Percentiles rank a stretch among this genome's conserved stretches.
These are phyloP conservation scores for Tolypocladium tundrense DNA, from an alignment of 2,329 filamentous ascomycete genomes.

Conservation along the genomic window DNA sequence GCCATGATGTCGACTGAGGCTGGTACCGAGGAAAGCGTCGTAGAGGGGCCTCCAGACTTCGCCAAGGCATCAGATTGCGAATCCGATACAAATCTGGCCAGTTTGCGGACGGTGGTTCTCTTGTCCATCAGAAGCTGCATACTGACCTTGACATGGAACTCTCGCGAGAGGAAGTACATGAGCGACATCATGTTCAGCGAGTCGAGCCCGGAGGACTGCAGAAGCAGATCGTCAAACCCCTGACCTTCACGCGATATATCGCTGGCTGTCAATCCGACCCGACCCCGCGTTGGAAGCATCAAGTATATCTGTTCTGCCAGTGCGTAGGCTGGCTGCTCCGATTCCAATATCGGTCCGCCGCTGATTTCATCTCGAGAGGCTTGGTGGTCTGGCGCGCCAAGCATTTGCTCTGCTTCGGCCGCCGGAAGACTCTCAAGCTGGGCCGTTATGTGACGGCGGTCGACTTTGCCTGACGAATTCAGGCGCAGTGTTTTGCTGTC, in stretches of 20 bases:
- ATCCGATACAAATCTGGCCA: background rate
- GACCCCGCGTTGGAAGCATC: background rate
- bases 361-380: background rate
- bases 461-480: background rate
- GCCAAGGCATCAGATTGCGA: background rate
- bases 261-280: background rate
- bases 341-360: background rate
- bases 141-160: constrained; percentile 1
- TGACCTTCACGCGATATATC: background rate
- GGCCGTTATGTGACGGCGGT: background rate
- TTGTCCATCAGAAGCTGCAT: constrained; percentile 3
- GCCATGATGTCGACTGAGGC: constrained; percentile 1
- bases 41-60: background rate
- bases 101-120: background rate
- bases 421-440: background rate
- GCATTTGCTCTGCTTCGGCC: background rate
- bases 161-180: constrained; percentile 1
- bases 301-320: background rate
- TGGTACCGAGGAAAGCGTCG: background rate
- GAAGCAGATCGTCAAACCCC: background rate
- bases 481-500: background rate
- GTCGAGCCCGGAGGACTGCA: constrained; percentile 2
- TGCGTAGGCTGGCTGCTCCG: constrained; percentile 3
- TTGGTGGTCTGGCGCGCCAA: background rate
- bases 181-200: constrained; percentile 5